Evolutionary conservation across 495 filamentous ascomycete genomes (phyloP).

Genomic region (Penicillium soppii): DNA sequence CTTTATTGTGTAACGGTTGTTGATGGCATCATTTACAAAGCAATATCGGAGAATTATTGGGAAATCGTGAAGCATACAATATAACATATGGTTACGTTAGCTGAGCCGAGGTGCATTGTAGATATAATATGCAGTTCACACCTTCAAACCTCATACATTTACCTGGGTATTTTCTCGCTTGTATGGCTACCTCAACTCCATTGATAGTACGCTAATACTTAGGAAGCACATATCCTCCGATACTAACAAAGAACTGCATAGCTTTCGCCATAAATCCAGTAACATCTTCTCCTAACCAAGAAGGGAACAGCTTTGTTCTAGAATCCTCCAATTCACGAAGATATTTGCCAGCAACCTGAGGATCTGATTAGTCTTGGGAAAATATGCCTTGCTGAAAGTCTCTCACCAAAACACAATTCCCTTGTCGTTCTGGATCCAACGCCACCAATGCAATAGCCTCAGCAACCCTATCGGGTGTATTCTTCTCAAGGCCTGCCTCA

Average conservation of each 20-base stretch:
- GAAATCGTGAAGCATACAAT: no score
- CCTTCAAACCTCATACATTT: no score
- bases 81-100: no score
- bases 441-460: conserved; percentile 18
- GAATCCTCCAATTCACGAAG: conserved; percentile 25
- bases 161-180: no score
- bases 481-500: conserved; percentile 18
- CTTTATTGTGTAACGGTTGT: not conserved
- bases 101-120: not conserved
- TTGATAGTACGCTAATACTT: not conserved
- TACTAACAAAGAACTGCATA: conserved; percentile 25
- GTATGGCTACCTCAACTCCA: no score
- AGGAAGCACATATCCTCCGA: conserved; percentile 33
- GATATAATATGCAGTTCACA: not conserved
- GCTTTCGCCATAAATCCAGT: conserved; percentile 23
- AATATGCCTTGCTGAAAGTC: not conserved
- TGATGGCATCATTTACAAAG: no score
- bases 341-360: conserved; percentile 28
- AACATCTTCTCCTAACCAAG: conserved; percentile 28
- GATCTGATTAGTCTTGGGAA: no score
- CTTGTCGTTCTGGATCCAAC: conserved; percentile 9
- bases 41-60: no score
- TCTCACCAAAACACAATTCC: conserved; percentile 23
- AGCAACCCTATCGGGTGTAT: conserved; percentile 27
- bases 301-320: conserved; percentile 14